Evolutionary conservation across 352 stramenopile genomes (phyloP), one percentile per base, ranked within the genome.

Genomic region (Phytophthora lateralis): DNA sequence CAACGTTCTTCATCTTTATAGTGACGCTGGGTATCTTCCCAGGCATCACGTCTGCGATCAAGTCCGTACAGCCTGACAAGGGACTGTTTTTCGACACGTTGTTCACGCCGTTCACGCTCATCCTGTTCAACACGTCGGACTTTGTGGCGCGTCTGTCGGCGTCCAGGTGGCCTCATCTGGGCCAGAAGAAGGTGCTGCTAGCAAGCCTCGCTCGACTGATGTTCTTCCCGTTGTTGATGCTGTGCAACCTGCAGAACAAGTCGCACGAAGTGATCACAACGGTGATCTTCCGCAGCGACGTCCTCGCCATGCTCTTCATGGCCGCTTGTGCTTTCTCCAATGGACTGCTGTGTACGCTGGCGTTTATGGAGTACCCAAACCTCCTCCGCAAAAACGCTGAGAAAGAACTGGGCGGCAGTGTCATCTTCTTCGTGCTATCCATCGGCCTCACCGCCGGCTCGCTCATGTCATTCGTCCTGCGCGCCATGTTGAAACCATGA

Each of bases 341-440:
- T 43, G 86, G 86, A 11, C 60, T 92, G 35, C 41, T 95, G 47
- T 82, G 65, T 18, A 92, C 84, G 30, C 51, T 92, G 37, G 77
- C 84, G 27, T 75, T 93, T 45, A 95, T 95, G 86, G 67, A 91
- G 61, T 92, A 90, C 61, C 79, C 86, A 20, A 56, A 73, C 30
- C 35, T 84, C 24, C 75, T 91, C 18, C 61, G 51, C 27, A 75
- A 68, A 29, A 86, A 75, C 56, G 68, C 67, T 30, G 86, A 89
- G 43, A 93, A 93, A 47, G 82, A 91, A 49, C 43, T 91, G 17
- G 78, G 81, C 35, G 81, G 86, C 35, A 90, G 78, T 26, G 66
- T 92, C 66, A 91, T 95, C 80, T 92, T 93, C 66, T 91, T 93
- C 46, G 74, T 90, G 46, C 66, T 95, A 15, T 91, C 82, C 4